These are phyloP conservation scores for Calamus simplicifolius DNA, from an alignment of 176 grass and related monocot genomes.

Conservation along the genomic window DNA sequence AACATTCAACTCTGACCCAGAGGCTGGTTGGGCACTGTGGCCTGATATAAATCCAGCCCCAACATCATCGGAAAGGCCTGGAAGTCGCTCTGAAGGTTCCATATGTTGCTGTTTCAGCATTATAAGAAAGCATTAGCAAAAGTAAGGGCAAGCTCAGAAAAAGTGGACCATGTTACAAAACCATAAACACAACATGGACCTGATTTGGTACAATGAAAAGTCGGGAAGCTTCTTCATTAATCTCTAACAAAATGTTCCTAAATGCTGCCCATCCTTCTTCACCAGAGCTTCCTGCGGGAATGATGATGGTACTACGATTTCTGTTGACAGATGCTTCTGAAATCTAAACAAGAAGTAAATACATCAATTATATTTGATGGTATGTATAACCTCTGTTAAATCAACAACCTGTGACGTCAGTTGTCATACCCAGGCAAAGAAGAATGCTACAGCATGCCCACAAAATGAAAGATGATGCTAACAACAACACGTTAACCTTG, in stretches of 20 bases:
- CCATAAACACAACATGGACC: slow-evolving; percentile 20
- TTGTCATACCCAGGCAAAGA: neutral
- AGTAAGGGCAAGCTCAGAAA: slow-evolving; percentile 7
- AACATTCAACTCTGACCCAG: slow-evolving; percentile 63
- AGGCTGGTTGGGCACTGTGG: slow-evolving; percentile 53
- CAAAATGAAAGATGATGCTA: too few species aligned
- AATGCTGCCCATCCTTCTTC: slow-evolving; percentile 99
- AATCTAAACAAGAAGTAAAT: slow-evolving; percentile 37
- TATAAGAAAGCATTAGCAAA: slow-evolving; percentile 12
- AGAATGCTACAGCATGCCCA: too few species aligned
- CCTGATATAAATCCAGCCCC: slow-evolving; percentile 98
- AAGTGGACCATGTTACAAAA: slow-evolving; percentile 1
- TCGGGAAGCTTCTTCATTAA: slow-evolving; percentile 68
- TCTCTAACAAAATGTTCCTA: slow-evolving; percentile 80
- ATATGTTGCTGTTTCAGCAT: slow-evolving; percentile 51
- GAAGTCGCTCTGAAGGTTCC: slow-evolving; percentile 69
- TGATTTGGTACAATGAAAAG: slow-evolving; percentile 71
- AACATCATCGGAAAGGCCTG: slow-evolving; percentile 94
- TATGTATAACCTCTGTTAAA: neutral
- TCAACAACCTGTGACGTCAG: neutral
- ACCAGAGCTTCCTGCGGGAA: slow-evolving; percentile 87
- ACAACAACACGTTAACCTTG: too few species aligned
- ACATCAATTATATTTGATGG: neutral
- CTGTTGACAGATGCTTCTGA: slow-evolving; percentile 94
- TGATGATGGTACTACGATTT: slow-evolving; percentile 94